These are phyloP conservation scores for Rosa persica DNA, from an alignment of 306 rosid species.

Conservation along the genomic window DNA sequence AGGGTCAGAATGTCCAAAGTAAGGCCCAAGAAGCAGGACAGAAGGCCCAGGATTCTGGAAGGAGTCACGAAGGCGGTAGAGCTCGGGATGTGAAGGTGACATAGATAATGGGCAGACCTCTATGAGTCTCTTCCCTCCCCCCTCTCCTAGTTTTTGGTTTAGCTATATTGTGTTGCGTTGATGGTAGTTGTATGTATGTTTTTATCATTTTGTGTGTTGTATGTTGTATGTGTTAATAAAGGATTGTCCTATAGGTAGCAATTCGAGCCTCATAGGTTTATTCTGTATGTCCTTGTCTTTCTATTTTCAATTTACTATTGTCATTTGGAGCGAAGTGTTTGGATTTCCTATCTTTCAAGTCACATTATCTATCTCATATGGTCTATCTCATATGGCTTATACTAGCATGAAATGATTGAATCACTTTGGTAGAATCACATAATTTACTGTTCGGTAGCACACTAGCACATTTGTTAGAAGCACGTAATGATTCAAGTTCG, in stretches of 20 bases:
- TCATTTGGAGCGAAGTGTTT: not conserved
- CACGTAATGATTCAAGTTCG: not conserved
- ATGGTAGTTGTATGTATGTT: not conserved
- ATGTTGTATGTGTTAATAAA: not conserved
- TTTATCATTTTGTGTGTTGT: not conserved
- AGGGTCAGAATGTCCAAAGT: not conserved
- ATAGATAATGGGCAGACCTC: not conserved
- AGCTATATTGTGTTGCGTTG: not conserved
- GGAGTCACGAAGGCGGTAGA: constrained; percentile 3
- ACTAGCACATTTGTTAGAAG: not conserved
- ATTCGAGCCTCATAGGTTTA: not conserved
- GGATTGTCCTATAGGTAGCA: not conserved
- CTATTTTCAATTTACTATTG: not conserved
- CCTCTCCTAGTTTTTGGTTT: not conserved
- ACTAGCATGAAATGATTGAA: not conserved
- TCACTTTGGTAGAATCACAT: not conserved
- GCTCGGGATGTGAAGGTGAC: constrained; percentile 12
- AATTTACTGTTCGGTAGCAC: not conserved
- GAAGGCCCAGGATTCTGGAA: not conserved
- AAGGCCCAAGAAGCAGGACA: constrained; percentile 20
- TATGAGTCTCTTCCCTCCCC: not conserved
- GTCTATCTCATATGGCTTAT: not conserved
- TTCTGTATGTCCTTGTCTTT: not conserved
- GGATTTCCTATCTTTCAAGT: not conserved
- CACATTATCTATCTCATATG: not conserved